Evolutionary conservation across 176 grass and related monocot species (phyloP).

Genomic region (Metroxylon sagu): DNA sequence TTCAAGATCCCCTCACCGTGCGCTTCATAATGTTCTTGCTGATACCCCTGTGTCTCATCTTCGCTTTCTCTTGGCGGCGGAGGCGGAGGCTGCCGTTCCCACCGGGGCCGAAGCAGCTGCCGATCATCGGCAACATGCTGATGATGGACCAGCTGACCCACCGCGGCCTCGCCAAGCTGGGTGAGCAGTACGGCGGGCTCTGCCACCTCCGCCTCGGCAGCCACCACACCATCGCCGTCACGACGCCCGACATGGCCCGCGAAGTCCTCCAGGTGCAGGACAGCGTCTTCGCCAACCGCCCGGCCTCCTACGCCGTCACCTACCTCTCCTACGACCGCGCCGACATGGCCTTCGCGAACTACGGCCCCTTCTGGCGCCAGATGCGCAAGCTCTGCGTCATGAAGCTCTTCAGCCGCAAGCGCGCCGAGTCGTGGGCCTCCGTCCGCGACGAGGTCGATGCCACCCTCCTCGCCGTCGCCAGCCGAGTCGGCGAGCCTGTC

Average conservation of each 20-base stretch:
- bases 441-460: slow-evolving; percentile 56
- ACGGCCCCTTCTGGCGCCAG: slow-evolving; percentile 93
- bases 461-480: background rate
- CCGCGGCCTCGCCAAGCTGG: too few species aligned
- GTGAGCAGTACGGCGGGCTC: slow-evolving; percentile 45
- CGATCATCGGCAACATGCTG: too few species aligned
- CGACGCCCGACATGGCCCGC: slow-evolving; percentile 69
- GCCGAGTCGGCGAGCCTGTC: too few species aligned
- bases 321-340: slow-evolving; percentile 77
- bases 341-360: slow-evolving; percentile 98
- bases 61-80: too few species aligned
- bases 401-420: slow-evolving; percentile 85
- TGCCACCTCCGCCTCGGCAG: slow-evolving; percentile 56
- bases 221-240: slow-evolving; percentile 57
- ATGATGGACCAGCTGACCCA: too few species aligned
- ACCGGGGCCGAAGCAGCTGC: too few species aligned
- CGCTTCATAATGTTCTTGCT: too few species aligned
- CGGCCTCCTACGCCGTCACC: slow-evolving; percentile 61
- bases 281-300: slow-evolving; percentile 78
- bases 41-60: too few species aligned
- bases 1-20: too few species aligned
- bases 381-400: slow-evolving; percentile 85
- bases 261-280: slow-evolving; percentile 89
- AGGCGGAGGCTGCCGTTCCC: too few species aligned
- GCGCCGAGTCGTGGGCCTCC: slow-evolving; percentile 63